Evolutionary conservation across 371 early-diverging fungal genomes (phyloP).

Genomic region (Mortierella sp.): DNA sequence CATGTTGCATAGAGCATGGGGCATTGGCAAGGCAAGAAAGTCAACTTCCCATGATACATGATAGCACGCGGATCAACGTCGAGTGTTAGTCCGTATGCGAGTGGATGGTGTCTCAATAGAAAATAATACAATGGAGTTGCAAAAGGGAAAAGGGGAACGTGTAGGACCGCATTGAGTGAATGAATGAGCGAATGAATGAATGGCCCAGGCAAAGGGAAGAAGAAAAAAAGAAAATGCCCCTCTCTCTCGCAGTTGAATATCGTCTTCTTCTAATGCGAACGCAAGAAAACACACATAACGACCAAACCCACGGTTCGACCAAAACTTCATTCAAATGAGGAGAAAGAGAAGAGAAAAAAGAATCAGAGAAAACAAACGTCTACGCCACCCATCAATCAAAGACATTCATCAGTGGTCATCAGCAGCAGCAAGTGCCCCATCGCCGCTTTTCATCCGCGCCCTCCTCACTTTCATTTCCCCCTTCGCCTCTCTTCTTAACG

Average conservation of each 20-base stretch:
- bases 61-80: background rate
- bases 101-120: conserved; percentile 4
- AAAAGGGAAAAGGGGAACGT: background rate
- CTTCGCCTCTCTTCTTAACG: background rate
- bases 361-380: background rate
- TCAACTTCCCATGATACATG: too few relatives aligned
- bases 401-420: background rate
- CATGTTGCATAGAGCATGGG: too few relatives aligned
- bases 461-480: background rate
- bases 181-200: too few relatives aligned
- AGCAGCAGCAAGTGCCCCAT: too few relatives aligned
- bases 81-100: too few relatives aligned
- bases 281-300: too few relatives aligned
- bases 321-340: too few relatives aligned
- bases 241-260: too few relatives aligned
- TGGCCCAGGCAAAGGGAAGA: background rate
- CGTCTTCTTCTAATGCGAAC: too few relatives aligned
- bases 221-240: background rate
- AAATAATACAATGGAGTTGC: background rate
- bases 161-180: background rate
- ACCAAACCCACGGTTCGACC: too few relatives aligned
- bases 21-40: too few relatives aligned
- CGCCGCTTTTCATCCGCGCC: background rate
- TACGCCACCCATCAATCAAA: background rate
- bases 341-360: background rate